A percentile compares a stretch with the other conserved stretches of the same genome.
Conservation (phyloP, 2,329 filamentous ascomycete species). For the Microsporum ferrugineum region DNA sequence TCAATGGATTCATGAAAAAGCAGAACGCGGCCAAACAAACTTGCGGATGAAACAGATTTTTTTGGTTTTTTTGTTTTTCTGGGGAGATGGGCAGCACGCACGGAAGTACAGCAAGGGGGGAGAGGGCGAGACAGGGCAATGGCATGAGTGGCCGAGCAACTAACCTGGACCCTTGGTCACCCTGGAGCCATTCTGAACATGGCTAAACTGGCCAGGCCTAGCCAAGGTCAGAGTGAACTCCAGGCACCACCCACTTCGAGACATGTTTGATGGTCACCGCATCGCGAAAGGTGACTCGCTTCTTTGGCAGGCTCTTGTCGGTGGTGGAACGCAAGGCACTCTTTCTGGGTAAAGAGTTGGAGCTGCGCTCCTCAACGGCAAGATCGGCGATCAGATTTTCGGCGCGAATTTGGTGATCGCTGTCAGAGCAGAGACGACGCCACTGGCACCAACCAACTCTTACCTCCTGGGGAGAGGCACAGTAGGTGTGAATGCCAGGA, state of each 20-base stretch:
- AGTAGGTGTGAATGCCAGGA: neutral
- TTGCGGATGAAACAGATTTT: neutral
- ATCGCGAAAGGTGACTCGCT: constrained; percentile 12
- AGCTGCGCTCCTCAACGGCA: constrained; percentile 3
- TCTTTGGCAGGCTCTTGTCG: constrained; percentile 5
- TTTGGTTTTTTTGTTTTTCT: neutral
- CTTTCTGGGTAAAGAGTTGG: constrained; percentile 8
- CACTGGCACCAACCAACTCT: neutral
- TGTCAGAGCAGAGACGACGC: neutral
- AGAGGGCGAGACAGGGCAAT: neutral
- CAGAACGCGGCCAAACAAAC: neutral
- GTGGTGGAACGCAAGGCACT: constrained; percentile 9
- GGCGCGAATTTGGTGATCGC: neutral
- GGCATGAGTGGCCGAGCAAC: neutral
- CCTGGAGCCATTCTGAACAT: neutral
- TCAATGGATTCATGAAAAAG: neutral
- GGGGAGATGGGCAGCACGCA: neutral
- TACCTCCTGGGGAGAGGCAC: neutral
- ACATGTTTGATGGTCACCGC: constrained; percentile 17
- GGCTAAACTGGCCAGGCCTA: neutral
- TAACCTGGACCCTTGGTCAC: neutral
- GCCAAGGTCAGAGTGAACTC: constrained; percentile 1
- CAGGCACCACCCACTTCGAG: constrained; percentile 20
- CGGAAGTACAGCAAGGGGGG: neutral
- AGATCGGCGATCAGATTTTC: constrained; percentile 1